A percentile compares a stretch with the other conserved stretches of the same genome.
These are phyloP conservation scores for Tieghemostelium lacteum DNA, from an alignment of 78 protist genomes.

Conservation along the genomic window DNA sequence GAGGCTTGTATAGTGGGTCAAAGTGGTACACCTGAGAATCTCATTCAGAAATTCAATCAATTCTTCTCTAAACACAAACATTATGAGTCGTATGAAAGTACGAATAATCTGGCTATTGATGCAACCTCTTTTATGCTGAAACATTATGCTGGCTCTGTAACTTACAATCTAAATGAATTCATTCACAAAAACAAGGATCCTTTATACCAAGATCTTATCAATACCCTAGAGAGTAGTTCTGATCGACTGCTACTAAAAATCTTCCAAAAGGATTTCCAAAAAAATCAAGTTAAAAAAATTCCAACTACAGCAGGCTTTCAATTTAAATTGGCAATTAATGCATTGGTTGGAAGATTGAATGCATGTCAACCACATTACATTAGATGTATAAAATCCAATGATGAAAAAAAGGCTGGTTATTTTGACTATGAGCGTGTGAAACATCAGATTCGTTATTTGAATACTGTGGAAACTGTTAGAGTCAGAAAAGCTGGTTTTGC, in stretches of 20 bases:
- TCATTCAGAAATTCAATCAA: conserved; percentile 24
- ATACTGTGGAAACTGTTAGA: conserved; percentile 90
- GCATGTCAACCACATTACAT: conserved; percentile 86
- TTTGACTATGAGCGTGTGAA: conserved; percentile 58
- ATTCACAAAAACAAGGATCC: conserved; percentile 91
- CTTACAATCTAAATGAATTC: conserved; percentile 87
- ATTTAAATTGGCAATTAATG: conserved; percentile 74
- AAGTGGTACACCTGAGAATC: conserved; percentile 1
- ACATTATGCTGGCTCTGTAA: conserved; percentile 96
- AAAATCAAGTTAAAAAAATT: conserved; percentile 6
- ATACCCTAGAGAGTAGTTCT: conserved; percentile 10
- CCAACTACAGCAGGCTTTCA: conserved; percentile 61
- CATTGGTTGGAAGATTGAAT: conserved; percentile 68
- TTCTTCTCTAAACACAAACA: conserved; percentile 34
- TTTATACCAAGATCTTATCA: conserved; percentile 62
- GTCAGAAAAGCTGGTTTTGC: conserved; percentile 96
- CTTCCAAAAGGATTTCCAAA: conserved; percentile 3
- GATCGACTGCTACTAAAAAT: not conserved
- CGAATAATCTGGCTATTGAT: not conserved
- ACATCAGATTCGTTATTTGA: conserved; percentile 80
- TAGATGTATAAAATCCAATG: conserved; percentile 93
- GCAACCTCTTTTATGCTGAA: conserved; percentile 23
- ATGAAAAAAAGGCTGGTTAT: conserved; percentile 24
- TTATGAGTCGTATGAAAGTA: conserved; percentile 36
- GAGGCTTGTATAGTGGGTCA: conserved; percentile 64